A percentile compares a stretch with the other conserved stretches of the same genome.
Conservation (phyloP, 345 rosid genomes). For the Hibiscus syriacus region DNA sequence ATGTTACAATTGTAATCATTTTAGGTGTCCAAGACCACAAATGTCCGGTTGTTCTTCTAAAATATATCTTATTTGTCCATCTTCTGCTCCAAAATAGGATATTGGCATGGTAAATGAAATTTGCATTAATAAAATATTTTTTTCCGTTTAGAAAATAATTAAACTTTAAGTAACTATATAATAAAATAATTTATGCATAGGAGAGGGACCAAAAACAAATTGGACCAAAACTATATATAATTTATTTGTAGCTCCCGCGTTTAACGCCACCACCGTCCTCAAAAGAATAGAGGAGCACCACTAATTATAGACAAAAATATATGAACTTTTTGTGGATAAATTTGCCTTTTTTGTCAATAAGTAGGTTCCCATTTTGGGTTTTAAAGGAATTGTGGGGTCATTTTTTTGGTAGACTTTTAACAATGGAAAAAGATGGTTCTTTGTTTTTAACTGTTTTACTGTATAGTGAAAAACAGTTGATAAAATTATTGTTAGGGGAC, state of each 20-base stretch:
- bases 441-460: not conserved
- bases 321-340: not conserved
- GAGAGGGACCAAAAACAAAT: not conserved
- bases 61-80: too few species aligned
- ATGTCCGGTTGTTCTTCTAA: too few species aligned
- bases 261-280: conserved; percentile 8
- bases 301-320: not conserved
- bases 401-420: too few species aligned
- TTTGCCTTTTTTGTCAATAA: not conserved
- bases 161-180: not conserved
- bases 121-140: too few species aligned
- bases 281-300: conserved; percentile 8
- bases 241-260: not conserved
- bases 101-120: too few species aligned
- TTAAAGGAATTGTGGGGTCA: not conserved
- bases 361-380: not conserved
- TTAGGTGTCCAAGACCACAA: too few species aligned
- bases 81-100: too few species aligned
- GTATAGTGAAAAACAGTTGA: not conserved
- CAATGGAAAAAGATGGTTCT: too few species aligned
- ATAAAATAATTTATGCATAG: not conserved
- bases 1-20: too few species aligned
- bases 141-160: too few species aligned
- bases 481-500: not conserved
- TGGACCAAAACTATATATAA: too few species aligned